Base-by-base conservation (phyloP, 768 basidiomycete genomes). In the Pisolithus albus region DNA sequence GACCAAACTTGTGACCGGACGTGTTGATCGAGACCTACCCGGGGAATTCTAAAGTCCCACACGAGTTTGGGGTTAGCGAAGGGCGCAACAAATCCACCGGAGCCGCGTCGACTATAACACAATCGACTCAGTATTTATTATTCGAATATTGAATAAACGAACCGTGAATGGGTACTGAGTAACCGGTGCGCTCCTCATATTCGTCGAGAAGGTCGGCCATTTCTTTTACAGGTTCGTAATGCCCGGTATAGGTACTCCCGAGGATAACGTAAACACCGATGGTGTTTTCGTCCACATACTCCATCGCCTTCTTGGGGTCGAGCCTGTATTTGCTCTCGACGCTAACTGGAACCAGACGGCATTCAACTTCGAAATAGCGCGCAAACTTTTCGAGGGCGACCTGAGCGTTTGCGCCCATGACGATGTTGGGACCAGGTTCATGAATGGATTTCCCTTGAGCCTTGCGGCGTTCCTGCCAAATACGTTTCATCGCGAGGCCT, bases 191-290 rank as follows among this genome's bases (percentile, higher is more conserved):
- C 18, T 46, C 63, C 64, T 84, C 75, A 59, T 80, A 83, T 52
- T 69, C 75, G 70, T 76, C 75, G 65, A 92, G 72, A 9, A 88
- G 75, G 39, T 84, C 82, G 1, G 86, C 74, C 82, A 96, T 88
- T 64, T 85, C 88, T 64, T 88, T 79, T 30, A 96, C 92, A 11
- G 86, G 82, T 60, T 95, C 93, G 60, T 75, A 81, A 57, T 73
- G 73, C n/a, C 76, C 79, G 6, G 79, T 80, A 56, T 74, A 76
- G 23, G 75, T 78, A 75, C 84, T 73, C 30, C 74, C 77, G 23
- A 81, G 70, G 52, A 79, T 79, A 51, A 80, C 80, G 55, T 82
- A 86, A 48, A 86, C 70, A 44, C 84, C 84, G 52, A 86, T 85
- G 1, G 81, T 82, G 56, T 85, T 85, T 69, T 86, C 84, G 58